Percentiles rank a stretch among this genome's conserved stretches.
These are phyloP conservation scores for Didymella pomorum DNA, from an alignment of 2,329 filamentous ascomycete genomes.

Conservation along the genomic window DNA sequence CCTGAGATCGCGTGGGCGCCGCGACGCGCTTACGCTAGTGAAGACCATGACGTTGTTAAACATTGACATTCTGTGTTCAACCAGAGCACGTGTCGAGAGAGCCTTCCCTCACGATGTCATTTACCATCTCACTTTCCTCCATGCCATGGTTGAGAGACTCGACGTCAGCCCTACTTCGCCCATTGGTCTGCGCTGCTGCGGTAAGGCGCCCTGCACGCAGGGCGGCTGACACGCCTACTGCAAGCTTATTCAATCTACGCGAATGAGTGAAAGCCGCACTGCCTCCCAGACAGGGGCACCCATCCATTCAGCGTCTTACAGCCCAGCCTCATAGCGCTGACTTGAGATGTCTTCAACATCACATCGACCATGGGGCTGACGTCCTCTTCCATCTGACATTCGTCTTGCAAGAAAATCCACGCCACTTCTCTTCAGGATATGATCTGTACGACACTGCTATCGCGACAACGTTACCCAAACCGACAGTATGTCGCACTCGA, in stretches of 20 bases:
- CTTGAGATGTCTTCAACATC: background rate
- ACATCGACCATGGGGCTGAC: background rate
- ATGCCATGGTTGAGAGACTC: background rate
- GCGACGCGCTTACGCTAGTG: background rate
- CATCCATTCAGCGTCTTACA: too few species aligned
- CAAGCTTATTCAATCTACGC: background rate
- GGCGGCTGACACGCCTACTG: background rate
- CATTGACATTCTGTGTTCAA: background rate
- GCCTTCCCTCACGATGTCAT: too few species aligned
- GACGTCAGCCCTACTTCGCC: background rate
- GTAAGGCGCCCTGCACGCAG: background rate
- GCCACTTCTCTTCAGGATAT: background rate
- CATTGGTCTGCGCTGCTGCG: background rate
- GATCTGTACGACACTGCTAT: background rate
- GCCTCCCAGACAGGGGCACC: background rate
- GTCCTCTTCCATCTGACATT: background rate
- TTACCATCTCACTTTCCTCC: too few species aligned
- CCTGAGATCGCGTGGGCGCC: background rate
- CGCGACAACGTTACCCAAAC: background rate
- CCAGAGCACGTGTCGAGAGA: background rate
- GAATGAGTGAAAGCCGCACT: background rate
- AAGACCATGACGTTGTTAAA: background rate
- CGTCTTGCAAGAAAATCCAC: background rate
- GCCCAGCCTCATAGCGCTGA: background rate
- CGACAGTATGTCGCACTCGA: background rate